Conservation (phyloP, 768 basidiomycete genomes). For the Naganishia vaughanmartiniae region DNA sequence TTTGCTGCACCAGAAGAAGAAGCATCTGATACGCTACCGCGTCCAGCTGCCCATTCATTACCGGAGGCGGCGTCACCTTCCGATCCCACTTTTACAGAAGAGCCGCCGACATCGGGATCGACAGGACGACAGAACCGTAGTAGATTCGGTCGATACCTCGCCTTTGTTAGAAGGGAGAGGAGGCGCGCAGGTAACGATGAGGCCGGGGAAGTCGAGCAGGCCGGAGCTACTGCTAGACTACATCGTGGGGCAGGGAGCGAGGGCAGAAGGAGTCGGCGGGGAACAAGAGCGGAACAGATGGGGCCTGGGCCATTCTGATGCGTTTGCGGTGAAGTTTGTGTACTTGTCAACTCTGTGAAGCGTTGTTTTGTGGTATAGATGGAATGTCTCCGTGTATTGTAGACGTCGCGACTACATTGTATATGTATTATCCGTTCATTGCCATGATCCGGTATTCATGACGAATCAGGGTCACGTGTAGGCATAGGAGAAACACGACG, state of each 20-base stretch:
- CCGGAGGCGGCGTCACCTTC: conserved; percentile 27
- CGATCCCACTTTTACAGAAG: conserved; percentile 8
- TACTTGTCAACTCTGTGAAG: background rate
- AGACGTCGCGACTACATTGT: too few relatives aligned
- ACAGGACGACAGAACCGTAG: conserved; percentile 31
- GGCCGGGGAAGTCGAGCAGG: background rate
- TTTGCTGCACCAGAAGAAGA: conserved; percentile 18
- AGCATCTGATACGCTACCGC: background rate
- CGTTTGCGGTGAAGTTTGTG: background rate
- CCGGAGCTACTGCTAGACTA: background rate
- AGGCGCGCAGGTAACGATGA: conserved; percentile 13
- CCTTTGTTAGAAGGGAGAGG: conserved; percentile 46
- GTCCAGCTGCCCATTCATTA: conserved; percentile 2
- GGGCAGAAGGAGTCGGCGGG: conserved; percentile 28
- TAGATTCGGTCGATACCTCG: conserved; percentile 47
- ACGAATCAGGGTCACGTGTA: conserved; percentile 14
- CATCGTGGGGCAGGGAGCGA: conserved; percentile 24
- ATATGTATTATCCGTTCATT: too few relatives aligned
- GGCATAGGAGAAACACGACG: background rate
- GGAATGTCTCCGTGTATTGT: too few relatives aligned
- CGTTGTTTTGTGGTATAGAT: background rate
- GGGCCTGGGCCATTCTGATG: conserved; percentile 11
- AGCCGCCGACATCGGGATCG: conserved; percentile 1
- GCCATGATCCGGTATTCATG: background rate
- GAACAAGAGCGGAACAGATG: conserved; percentile 6